Conservation (phyloP, 2,329 filamentous ascomycete genomes). For the Claviceps maximensis region DNA sequence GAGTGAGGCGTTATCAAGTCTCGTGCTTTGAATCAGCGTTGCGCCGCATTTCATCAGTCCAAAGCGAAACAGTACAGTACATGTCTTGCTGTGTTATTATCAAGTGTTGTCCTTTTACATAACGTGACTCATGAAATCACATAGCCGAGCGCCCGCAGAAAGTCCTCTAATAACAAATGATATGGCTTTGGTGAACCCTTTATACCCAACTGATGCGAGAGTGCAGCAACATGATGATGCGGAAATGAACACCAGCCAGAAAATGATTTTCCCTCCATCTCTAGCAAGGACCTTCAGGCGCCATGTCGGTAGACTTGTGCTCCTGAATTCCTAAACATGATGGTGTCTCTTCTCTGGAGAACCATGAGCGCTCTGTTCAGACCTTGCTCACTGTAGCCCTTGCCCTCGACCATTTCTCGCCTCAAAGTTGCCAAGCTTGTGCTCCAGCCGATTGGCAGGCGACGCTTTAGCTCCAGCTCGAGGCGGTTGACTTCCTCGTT, state of each 20-base stretch:
- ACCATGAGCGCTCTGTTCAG: slow-evolving; percentile 77
- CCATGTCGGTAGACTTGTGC: slow-evolving; percentile 63
- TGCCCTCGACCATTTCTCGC: slow-evolving; percentile 82
- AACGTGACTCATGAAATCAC: neutral
- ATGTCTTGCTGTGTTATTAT: neutral
- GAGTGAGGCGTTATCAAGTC: too few relatives aligned
- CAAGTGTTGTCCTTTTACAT: neutral
- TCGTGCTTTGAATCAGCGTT: too few relatives aligned
- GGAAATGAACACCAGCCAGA: neutral
- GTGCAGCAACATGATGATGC: neutral
- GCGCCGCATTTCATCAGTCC: too few relatives aligned
- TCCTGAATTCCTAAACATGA: slow-evolving; percentile 67
- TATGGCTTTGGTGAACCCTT: neutral
- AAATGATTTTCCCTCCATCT: too few relatives aligned
- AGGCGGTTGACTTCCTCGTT: slow-evolving; percentile 81
- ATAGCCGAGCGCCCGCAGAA: neutral
- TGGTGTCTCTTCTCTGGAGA: slow-evolving; percentile 74
- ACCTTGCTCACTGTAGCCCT: slow-evolving; percentile 77
- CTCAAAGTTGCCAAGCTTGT: slow-evolving; percentile 77
- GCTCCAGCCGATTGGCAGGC: slow-evolving; percentile 89
- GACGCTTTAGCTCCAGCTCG: slow-evolving; percentile 75
- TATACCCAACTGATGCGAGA: neutral
- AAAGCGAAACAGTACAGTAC: neutral
- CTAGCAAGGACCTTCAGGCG: slow-evolving; percentile 29
- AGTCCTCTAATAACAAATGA: neutral